Conservation (phyloP, 176 grass and related monocot species). For the Panicum miliaceum region DNA sequence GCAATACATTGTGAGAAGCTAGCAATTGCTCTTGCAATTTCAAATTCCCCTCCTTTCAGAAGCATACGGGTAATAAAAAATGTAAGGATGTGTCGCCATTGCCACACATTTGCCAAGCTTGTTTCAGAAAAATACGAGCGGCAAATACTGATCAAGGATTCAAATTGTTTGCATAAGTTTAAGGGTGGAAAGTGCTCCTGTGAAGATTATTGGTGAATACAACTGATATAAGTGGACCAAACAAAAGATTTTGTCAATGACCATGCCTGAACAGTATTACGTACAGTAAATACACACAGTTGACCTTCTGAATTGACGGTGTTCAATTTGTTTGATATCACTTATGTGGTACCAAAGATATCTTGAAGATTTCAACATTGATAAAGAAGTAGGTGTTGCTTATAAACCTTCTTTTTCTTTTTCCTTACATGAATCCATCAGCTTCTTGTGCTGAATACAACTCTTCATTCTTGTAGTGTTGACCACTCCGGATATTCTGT, state of each 20-base stretch:
- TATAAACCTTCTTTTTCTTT: background rate
- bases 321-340: slow-evolving; percentile 19
- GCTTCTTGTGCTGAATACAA: slow-evolving; percentile 31
- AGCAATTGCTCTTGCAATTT: slow-evolving; percentile 67
- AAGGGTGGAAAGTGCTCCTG: slow-evolving; percentile 68
- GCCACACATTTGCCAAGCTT: slow-evolving; percentile 61
- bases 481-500: background rate
- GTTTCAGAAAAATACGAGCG: slow-evolving; percentile 59
- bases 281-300: slow-evolving; percentile 15
- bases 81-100: slow-evolving; percentile 57
- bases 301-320: slow-evolving; percentile 1
- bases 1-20: slow-evolving; percentile 63
- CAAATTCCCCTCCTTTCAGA: slow-evolving; percentile 53
- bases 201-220: slow-evolving; percentile 67
- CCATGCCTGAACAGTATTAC: slow-evolving; percentile 21
- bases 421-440: background rate
- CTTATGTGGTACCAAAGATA: background rate
- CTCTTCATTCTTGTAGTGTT: slow-evolving; percentile 7
- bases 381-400: slow-evolving; percentile 5
- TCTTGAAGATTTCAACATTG: slow-evolving; percentile 14
- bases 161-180: slow-evolving; percentile 72
- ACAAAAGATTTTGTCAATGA: slow-evolving; percentile 28
- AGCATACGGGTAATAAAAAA: slow-evolving; percentile 66
- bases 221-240: background rate
- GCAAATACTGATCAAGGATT: slow-evolving; percentile 74